Evolutionary conservation across 345 rosid genomes (phyloP).

Genomic region (Turnera subulata): DNA sequence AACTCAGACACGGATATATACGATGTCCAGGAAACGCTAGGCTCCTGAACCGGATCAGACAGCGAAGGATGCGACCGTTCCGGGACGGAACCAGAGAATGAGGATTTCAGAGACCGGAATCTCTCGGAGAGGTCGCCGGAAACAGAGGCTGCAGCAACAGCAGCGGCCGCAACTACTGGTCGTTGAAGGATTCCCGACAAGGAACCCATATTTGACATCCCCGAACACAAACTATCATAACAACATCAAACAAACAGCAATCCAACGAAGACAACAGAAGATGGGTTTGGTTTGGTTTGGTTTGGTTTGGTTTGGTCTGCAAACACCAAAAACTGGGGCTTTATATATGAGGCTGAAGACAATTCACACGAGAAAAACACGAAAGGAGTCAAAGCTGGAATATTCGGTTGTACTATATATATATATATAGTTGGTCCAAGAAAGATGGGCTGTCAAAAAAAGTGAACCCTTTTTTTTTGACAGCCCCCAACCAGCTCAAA

Average conservation of each 20-base stretch:
- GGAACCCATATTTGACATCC: slow-evolving; percentile 55
- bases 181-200: slow-evolving; percentile 75
- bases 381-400: no score
- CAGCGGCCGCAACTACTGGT: slow-evolving; percentile 82
- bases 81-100: slow-evolving; percentile 29
- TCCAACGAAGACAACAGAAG: no score
- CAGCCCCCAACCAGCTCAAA: no score
- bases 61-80: slow-evolving; percentile 29
- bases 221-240: slow-evolving; percentile 32
- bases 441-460: no score
- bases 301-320: no score
- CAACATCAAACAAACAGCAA: neutral
- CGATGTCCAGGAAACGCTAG: slow-evolving; percentile 52
- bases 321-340: no score
- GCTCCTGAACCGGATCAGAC: slow-evolving; percentile 32
- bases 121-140: slow-evolving; percentile 63
- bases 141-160: slow-evolving; percentile 69
- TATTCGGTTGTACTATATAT: no score
- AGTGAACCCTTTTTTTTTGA: no score
- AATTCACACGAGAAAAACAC: no score
- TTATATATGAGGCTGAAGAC: no score
- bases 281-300: no score
- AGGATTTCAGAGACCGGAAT: slow-evolving; percentile 38
- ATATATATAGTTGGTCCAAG: no score
- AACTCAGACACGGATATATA: slow-evolving; percentile 60